These are phyloP conservation scores for Thymus quinquecostatus DNA, from an alignment of 257 asterid genomes.

Conservation along the genomic window DNA sequence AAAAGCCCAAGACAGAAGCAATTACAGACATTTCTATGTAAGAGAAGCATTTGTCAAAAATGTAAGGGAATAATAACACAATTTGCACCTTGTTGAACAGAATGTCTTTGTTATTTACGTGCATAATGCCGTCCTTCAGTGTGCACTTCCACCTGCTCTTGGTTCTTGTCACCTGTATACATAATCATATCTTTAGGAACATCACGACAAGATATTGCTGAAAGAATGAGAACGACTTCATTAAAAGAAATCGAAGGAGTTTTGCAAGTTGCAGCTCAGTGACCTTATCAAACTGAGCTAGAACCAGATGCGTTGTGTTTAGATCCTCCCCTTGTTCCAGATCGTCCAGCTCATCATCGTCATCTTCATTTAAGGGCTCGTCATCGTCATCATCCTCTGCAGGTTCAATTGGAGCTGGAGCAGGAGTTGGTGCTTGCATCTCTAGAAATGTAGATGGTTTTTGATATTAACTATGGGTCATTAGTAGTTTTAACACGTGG, in stretches of 20 bases:
- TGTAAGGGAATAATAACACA: background rate
- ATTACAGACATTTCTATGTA: background rate
- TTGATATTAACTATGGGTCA: slow-evolving; percentile 4
- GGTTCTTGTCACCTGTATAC: slow-evolving; percentile 82
- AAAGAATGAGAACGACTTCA: slow-evolving; percentile 3
- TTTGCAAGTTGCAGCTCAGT: background rate
- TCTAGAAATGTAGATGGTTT: slow-evolving; percentile 44
- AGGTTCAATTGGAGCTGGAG: slow-evolving; percentile 70
- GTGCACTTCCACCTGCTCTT: slow-evolving; percentile 99
- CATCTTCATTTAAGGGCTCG: slow-evolving; percentile 92
- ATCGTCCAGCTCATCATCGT: slow-evolving; percentile 86
- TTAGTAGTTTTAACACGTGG: background rate
- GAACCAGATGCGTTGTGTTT: slow-evolving; percentile 78
- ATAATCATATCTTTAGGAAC: slow-evolving; percentile 15
- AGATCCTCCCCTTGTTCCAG: slow-evolving; percentile 88
- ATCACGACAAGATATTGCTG: background rate
- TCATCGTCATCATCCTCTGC: slow-evolving; percentile 84
- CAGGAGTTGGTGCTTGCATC: slow-evolving; percentile 90
- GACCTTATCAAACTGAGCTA: slow-evolving; percentile 97
- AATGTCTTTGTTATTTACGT: slow-evolving; percentile 85
- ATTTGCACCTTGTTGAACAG: slow-evolving; percentile 66
- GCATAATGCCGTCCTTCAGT: slow-evolving; percentile 93
- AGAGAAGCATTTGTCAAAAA: background rate
- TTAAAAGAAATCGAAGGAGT: background rate
- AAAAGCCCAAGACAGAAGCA: slow-evolving; percentile 11